A percentile compares a stretch with the other conserved stretches of the same genome.
Evolutionary conservation across 208 protist species (phyloP).

Genomic region (Trypanosoma mega): DNA sequence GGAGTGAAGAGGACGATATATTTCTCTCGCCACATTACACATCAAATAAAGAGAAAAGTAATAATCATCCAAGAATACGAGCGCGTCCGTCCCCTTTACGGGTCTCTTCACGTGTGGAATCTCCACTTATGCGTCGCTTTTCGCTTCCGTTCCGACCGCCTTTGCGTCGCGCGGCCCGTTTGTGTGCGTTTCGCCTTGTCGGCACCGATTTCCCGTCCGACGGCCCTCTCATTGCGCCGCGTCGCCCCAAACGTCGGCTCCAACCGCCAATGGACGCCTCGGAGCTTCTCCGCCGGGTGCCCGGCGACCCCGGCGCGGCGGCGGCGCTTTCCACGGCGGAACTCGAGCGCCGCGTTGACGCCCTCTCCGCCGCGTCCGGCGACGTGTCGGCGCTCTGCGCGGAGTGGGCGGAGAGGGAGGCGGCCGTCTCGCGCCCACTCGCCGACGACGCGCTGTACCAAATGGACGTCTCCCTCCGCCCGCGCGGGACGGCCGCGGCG

Average conservation of each 20-base stretch:
- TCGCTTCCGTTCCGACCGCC: background rate
- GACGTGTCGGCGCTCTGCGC: conserved; percentile 67
- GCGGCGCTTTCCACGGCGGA: conserved; percentile 83
- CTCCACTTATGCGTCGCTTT: conserved; percentile 16
- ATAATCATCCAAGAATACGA: too few relatives aligned
- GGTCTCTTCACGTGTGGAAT: too few relatives aligned
- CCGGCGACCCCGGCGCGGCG: conserved; percentile 74
- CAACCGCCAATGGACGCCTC: conserved; percentile 52
- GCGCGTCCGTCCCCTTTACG: too few relatives aligned
- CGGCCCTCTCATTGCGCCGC: conserved; percentile 54
- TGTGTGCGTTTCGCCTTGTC: background rate
- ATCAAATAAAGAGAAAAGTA: too few relatives aligned
- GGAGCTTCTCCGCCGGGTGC: conserved; percentile 56
- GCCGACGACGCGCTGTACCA: conserved; percentile 87
- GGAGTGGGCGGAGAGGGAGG: conserved; percentile 62
- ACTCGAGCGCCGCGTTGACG: conserved; percentile 83
- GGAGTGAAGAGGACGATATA: too few relatives aligned
- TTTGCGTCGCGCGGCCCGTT: background rate
- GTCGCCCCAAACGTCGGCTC: conserved; percentile 59
- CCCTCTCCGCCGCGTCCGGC: conserved; percentile 65
- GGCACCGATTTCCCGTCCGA: conserved; percentile 8
- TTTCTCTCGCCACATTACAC: too few relatives aligned
- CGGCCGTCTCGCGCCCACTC: conserved; percentile 74
- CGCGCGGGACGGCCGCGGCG: conserved; percentile 53
- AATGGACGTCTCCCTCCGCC: conserved; percentile 87